Conservation (phyloP, 768 basidiomycete genomes). For the Leccinum truebloodii region DNA sequence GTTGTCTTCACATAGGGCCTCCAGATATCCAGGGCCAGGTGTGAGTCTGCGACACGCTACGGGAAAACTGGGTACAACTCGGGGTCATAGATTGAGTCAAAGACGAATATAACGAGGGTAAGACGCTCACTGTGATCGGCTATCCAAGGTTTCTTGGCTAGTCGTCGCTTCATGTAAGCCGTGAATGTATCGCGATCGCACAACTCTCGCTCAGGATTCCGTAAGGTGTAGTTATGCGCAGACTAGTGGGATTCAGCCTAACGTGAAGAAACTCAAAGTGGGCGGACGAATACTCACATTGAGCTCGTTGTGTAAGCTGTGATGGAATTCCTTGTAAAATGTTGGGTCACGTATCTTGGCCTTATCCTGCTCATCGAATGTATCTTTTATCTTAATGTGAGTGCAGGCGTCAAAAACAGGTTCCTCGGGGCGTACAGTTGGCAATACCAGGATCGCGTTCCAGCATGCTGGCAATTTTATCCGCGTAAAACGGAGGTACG, state of each 20-base stretch:
- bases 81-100: not conserved
- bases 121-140: not conserved
- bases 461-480: not conserved
- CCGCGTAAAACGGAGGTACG: not conserved
- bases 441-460: slow-evolving; percentile 11
- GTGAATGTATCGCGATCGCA: slow-evolving; percentile 36
- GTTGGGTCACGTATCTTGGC: not conserved
- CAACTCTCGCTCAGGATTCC: slow-evolving; percentile 38
- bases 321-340: not conserved
- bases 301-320: not conserved
- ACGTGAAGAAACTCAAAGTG: not conserved
- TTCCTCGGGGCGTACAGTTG: slow-evolving; percentile 39
- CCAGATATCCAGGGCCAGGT: slow-evolving; percentile 67
- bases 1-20: slow-evolving; percentile 63
- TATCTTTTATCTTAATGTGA: not conserved
- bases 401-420: not conserved
- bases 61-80: slow-evolving; percentile 54
- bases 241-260: slow-evolving; percentile 5
- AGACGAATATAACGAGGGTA: not conserved
- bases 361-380: not conserved
- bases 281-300: not conserved
- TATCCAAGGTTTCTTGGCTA: slow-evolving; percentile 57
- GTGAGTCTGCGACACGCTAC: slow-evolving; percentile 65
- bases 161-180: slow-evolving; percentile 47
- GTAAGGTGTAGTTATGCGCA: slow-evolving; percentile 44